Conservation (phyloP, 768 basidiomycete species). For the Mycena olivaceomarginata region DNA sequence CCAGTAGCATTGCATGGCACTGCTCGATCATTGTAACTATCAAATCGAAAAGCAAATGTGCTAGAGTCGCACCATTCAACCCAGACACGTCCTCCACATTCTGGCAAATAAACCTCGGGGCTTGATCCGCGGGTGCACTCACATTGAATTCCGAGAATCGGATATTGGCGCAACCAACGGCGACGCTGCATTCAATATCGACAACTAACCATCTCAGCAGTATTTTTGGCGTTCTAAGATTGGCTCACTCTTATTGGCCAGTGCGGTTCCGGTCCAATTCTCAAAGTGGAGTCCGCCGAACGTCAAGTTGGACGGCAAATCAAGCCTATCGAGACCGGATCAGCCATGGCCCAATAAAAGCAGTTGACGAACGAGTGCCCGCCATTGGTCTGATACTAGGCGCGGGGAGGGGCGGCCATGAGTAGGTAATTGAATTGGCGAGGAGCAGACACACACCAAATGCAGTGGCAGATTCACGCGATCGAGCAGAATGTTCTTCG, state of each 20-base stretch:
- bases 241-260: constrained; percentile 25
- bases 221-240: constrained; percentile 5
- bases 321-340: not conserved
- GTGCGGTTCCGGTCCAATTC: constrained; percentile 32
- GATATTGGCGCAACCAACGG: constrained; percentile 22
- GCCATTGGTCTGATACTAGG: constrained; percentile 30
- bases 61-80: not conserved
- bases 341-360: not conserved
- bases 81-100: constrained; percentile 7
- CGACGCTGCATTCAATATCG: constrained; percentile 28
- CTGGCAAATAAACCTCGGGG: constrained; percentile 24
- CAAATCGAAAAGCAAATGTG: not conserved
- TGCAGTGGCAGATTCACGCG: constrained; percentile 20
- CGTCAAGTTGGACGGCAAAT: constrained; percentile 30
- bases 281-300: constrained; percentile 23
- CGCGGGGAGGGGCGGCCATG: no score
- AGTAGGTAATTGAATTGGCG: no score
- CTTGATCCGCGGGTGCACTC: constrained; percentile 21
- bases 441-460: no score
- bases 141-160: constrained; percentile 21
- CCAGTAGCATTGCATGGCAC: constrained; percentile 22
- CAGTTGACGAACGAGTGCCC: not conserved
- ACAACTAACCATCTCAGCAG: constrained; percentile 14
- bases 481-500: constrained; percentile 19
- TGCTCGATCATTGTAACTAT: not conserved